Evolutionary conservation across 2,329 filamentous ascomycete species (phyloP).

Genomic region (Sporothrix euskadiensis): DNA sequence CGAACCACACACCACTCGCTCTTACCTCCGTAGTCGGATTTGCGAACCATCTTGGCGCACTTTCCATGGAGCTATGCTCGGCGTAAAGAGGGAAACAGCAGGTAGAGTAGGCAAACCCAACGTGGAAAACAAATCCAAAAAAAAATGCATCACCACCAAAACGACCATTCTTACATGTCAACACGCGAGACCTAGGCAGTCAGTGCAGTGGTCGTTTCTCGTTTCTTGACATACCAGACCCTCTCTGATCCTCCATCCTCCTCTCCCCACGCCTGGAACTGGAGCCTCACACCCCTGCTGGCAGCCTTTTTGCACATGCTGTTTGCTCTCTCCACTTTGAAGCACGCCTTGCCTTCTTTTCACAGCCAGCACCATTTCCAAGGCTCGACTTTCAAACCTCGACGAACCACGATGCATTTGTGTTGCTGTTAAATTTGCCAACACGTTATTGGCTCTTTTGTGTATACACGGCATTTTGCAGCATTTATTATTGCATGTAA

Average conservation of each 20-base stretch:
- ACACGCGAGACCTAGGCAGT: neutral
- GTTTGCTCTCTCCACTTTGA: neutral
- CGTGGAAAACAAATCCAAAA: neutral
- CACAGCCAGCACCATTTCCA: neutral
- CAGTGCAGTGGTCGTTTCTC: neutral
- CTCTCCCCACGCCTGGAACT: neutral
- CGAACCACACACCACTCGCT: neutral
- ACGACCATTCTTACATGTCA: neutral
- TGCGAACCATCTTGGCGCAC: neutral
- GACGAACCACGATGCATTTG: neutral
- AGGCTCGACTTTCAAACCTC: neutral
- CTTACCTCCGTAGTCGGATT: slow-evolving; percentile 23
- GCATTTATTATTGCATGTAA: neutral
- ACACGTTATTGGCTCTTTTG: neutral
- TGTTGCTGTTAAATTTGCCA: neutral
- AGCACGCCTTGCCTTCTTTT: neutral
- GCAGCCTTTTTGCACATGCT: neutral
- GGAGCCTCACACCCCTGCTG: neutral
- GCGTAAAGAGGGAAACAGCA: neutral
- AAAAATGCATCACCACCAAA: neutral
- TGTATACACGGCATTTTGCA: neutral
- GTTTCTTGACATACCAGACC: neutral
- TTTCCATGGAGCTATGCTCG: slow-evolving; percentile 7
- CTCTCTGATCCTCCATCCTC: neutral
- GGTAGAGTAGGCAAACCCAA: neutral